Base-by-base conservation (phyloP, 495 filamentous ascomycete genomes). In the Parachaetomium inaequale region DNA sequence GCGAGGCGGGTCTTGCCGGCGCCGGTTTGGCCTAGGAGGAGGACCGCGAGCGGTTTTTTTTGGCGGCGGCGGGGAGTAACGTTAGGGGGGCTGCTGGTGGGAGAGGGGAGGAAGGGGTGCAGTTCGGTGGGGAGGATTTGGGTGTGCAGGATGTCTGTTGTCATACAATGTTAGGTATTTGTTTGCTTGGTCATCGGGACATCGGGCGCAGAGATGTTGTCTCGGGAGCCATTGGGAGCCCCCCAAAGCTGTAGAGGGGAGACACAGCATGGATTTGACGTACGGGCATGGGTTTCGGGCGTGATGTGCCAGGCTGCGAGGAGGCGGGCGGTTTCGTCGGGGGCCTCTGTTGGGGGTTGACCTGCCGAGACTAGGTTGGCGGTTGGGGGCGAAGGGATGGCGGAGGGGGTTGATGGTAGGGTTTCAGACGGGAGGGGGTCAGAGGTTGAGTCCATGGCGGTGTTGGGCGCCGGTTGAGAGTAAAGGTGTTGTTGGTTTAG, bases 11-110 rank as follows among this genome's bases (percentile, higher is more conserved):
- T 75, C 40, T 78, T 78, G 23, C 76, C 76, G 6, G 76, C 74
- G 66, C 76, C 76, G 10, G 76, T 78, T 54, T 78, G 76, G 54
- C 76, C 76, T 17, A 75, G 63, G 25, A 78, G 61, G 4, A 78
- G 61, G 21, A 78, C 61, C 28, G 75, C 75, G n/a, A 73, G 62
- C 31, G 68, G 70, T 1, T 26, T 28, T 12, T 25, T 26, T n/a
- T 7, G 7, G 25, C 21, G 28, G 56, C 4, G 3, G 25, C 31
- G 2, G 21, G 31, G 61, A 8, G 46, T 63, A 31, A 7, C 6
- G n/a, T 52, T 12, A 1, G 2, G 2, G 54, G 55, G 50, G 40
- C 29, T 43, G 12, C 28, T 17, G 14, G 40, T 15, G 31, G 61
- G 58, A 4, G 45, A 12, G 62, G 64, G 31, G 43, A 55, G 52